Evolutionary conservation across 2,329 filamentous ascomycete species (phyloP), one percentile per base, ranked within the genome.

Genomic region (Neurospora crassa): DNA sequence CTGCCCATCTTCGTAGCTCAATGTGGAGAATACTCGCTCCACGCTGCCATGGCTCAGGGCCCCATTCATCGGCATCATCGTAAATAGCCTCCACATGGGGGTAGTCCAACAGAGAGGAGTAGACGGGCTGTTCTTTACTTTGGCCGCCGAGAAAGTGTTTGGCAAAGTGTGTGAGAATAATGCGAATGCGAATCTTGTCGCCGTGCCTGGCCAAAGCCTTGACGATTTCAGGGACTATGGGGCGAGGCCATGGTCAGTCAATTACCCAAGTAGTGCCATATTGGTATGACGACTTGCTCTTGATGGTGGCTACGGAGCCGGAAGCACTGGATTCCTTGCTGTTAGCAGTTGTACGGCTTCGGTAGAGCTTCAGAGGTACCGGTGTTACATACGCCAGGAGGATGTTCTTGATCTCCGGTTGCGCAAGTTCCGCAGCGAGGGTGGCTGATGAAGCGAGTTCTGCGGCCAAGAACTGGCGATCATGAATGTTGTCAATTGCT

Each of bases 21-120:
- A 99, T 98, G 78, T 99, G 96, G 71, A 98, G 82, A 67, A 99
- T 97, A 3, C 85, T 85, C n/a, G 88, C 88, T 3, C 91, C 92
- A 2, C 94, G 86, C 29, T 85, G 87, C 95, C 95, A 98, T 0
- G 92, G 89, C 63, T 85, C 83, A 14, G 84, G 81, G 1, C 81
- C 83, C 94, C 94, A 97, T 80, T 98, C 96, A 74, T 94, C 92
- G n/a, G 88, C 87, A 78, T 98, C 93, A 10, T 86, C 84, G 80
- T 97, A 94, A 68, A 97, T 85, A 24, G 85, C 92, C 63, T 96
- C 93, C 7, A 98, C 92, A 74, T 91, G 90, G 3, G 89, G 88
- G 5, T 92, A 81, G 2, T 80, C 76, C 14, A 83, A 80, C 5
- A 97, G 82, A 0, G 86, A 81, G 0, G 84, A 81, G 1, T 96